Percentiles rank a stretch among this genome's conserved stretches.
Conservation (phyloP, 208 protist genomes). For the Wallacemonas rigidus region DNA sequence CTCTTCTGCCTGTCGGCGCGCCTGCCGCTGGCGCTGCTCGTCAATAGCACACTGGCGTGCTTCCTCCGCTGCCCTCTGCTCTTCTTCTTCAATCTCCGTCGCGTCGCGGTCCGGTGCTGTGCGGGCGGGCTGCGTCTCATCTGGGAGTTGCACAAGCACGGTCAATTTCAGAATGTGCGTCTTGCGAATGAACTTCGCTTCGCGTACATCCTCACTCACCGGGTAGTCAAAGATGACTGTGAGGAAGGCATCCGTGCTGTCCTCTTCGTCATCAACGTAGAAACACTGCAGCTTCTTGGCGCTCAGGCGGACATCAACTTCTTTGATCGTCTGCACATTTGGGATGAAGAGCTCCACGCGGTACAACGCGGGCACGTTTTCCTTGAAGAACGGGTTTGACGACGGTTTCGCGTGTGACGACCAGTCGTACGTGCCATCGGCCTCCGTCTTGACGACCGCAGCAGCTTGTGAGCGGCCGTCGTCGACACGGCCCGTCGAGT, state of each 20-base stretch:
- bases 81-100: constrained; percentile 70
- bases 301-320: constrained; percentile 76
- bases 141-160: constrained; percentile 68
- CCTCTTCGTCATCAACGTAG: constrained; percentile 52
- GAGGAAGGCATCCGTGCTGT: constrained; percentile 46
- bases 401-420: constrained; percentile 61
- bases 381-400: constrained; percentile 71
- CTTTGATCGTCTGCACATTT: constrained; percentile 68
- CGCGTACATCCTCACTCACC: constrained; percentile 54
- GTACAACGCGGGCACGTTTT: constrained; percentile 70
- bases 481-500: not conserved
- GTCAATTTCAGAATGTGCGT: constrained; percentile 56
- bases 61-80: constrained; percentile 35
- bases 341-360: constrained; percentile 68
- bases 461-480: constrained; percentile 15
- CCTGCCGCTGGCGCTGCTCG: constrained; percentile 31
- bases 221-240: constrained; percentile 76
- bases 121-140: constrained; percentile 53
- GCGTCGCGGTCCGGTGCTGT: constrained; percentile 61
- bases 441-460: constrained; percentile 34
- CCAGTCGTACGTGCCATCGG: constrained; percentile 81
- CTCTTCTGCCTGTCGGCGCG: constrained; percentile 50
- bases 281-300: constrained; percentile 50
- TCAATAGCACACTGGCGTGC: constrained; percentile 32
- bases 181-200: constrained; percentile 83